Percentiles rank a stretch among this genome's conserved stretches.
Evolutionary conservation across 2,329 filamentous ascomycete species (phyloP).

Genomic region (Aspergillus sp.): DNA sequence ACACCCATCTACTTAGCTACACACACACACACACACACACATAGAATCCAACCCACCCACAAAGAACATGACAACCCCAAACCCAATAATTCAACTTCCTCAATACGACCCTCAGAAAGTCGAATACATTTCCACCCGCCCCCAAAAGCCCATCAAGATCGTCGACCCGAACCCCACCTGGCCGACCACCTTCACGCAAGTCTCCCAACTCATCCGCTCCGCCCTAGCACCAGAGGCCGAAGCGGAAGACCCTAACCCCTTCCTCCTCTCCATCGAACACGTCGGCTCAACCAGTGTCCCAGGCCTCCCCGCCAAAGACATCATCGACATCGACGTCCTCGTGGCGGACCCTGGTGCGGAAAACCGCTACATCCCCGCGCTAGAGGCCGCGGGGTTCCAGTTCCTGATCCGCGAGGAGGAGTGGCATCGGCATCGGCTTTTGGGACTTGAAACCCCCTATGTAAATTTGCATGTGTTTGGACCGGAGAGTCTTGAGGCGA

Average conservation of each 20-base stretch:
- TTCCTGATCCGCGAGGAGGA: conserved; percentile 48
- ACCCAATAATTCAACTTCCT: not conserved
- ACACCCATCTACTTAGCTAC: too few species aligned
- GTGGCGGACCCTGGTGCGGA: conserved; percentile 45
- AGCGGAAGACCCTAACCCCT: conserved; percentile 2
- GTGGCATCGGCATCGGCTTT: conserved; percentile 53
- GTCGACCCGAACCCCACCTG: conserved; percentile 24
- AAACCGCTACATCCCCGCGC: conserved; percentile 41
- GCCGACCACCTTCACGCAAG: conserved; percentile 17
- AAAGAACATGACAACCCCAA: not conserved
- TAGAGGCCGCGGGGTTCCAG: conserved; percentile 47
- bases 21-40: not conserved
- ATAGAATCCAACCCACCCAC: not conserved
- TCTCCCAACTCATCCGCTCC: conserved; percentile 19
- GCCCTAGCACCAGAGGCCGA: conserved; percentile 6
- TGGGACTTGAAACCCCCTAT: conserved; percentile 37
- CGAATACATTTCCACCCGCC: conserved; percentile 5
- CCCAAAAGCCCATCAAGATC: conserved; percentile 19
- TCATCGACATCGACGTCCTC: conserved; percentile 55
- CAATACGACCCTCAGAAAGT: not conserved
- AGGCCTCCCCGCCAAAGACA: conserved; percentile 50
- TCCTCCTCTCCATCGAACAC: conserved; percentile 41
- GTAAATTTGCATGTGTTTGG: conserved; percentile 54
- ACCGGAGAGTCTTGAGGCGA: conserved; percentile 42
- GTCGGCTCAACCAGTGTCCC: conserved; percentile 54